Base-by-base conservation (phyloP, 2,329 filamentous ascomycete genomes). In the Teratosphaeria nubilosa region DNA sequence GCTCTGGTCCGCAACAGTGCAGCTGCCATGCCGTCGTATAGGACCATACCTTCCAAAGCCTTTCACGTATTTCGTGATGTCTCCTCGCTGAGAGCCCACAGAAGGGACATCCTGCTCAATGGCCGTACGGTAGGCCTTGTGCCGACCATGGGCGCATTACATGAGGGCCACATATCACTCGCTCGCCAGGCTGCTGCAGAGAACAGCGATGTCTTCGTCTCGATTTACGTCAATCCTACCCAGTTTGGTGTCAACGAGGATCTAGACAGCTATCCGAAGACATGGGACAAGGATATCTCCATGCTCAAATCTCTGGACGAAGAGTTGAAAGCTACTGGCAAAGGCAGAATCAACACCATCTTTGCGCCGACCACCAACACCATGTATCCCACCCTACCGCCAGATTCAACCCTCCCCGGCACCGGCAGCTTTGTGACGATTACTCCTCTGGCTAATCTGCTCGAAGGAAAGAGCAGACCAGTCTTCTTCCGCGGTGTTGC, bases 91-190 rank as follows among this genome's bases (percentile, higher is more conserved):
- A 88, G 90, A 45, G 74, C 80, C 66, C 87, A 86, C 78, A 85
- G 90, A 37, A 80, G 77, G 24, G 80, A 84, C 48, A 83, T 91
- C 60, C 75, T 84, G 37, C 75, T 84, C 60, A 80, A 85, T 68
- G 82, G 86, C 66, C 83, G 86, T 58, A 86, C 85, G 51, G 85
- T 99, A 59, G 90, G 88, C 59, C 84, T 99, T 30, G 91, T 99
- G 37, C 94, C 94, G 1, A 99, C 94, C 32, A 97, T 99, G 94
- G 94, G 94, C 62, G 94, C 94, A 54, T 81, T 99, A n/a, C 94
- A 99, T 74, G 82, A 85, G 57, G 94, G 94, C 48, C 94, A 99
- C 75, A 75, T 96, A 55, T 88, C 88, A 3, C 82, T 99, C 24
- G 87, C 96, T 68, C 87, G 90, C 59, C 82, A 86, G 65, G 94